Evolutionary conservation across 129 eudicot genomes (phyloP), one percentile per base, ranked within the genome.

Genomic region (Oenanthe sinensis): DNA sequence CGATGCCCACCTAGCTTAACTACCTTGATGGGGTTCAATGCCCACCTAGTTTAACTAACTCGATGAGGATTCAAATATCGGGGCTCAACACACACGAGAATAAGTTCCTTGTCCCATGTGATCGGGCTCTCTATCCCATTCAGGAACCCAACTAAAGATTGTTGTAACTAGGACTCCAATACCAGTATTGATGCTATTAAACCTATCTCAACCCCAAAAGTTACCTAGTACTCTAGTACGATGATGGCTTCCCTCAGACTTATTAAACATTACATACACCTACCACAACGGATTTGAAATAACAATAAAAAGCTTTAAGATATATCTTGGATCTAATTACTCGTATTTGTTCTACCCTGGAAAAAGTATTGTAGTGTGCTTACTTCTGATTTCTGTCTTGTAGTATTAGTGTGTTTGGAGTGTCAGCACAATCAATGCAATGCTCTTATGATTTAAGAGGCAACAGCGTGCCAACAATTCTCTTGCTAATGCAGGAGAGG

Each of bases 401-500:
- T 75, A 93, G 97, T 80, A 88, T 85, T 54, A 95, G 98, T 73
- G 96, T 90, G 19, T 95, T 94, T 78, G 93, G 97, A 8, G 93
- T 90, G 19, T 91, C 97, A 30, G 96, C 98, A 11, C 96, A 94
- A 75, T 94, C 98, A 26, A 94, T 94, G 98, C 98, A 94, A 77
- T 94, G 97, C 80, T 88, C 96, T 49, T 94, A 87, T 77, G 97
- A 94, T 79, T 78, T 88, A 79, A 86, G 91, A 81, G 96, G 98
- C 67, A 94, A 94, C 36, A 94, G 98, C 58, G 97, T 94, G 80
- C 98, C 97, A 6, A 94, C 93, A 12, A 94, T 94, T 75, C 96
- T 94, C 46, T 71, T 94, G 77, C 89, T 94, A 77, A 88, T 94
- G 98, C 98, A 94, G 80, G 90, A 91, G 79, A 87, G 92, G 47